phyloP scores from a whole-genome alignment of 2,329 filamentous ascomycete genomes.

The Rutstroemia sydowiana region DNA sequence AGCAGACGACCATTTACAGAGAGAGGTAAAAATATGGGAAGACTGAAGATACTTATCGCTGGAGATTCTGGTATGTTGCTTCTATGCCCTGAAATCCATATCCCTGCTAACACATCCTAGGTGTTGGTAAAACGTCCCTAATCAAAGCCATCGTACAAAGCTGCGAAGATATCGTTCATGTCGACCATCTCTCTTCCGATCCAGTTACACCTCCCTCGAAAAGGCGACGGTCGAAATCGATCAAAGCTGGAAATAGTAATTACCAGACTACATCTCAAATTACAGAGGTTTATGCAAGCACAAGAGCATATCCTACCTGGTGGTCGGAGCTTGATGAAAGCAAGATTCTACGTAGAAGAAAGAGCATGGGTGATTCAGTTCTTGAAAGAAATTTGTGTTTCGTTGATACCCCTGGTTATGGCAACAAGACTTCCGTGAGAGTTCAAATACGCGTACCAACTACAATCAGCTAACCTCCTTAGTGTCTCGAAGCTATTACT shows the following conservation, averaged over 20 bases:
- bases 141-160: conserved; percentile 80
- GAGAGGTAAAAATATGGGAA: conserved; percentile 74
- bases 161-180: conserved; percentile 89
- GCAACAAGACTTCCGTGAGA: conserved; percentile 45
- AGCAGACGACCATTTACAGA: conserved; percentile 82
- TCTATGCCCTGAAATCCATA: not conserved
- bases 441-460: conserved; percentile 12
- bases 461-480: conserved; percentile 24
- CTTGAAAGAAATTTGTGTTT: conserved; percentile 92
- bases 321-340: conserved; percentile 73
- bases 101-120: conserved; percentile 37
- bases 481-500: conserved; percentile 50
- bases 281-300: conserved; percentile 69
- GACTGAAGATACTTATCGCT: conserved; percentile 81
- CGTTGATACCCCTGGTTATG: conserved; percentile 71
- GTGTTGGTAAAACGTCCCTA: conserved; percentile 80
- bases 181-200: conserved; percentile 50
- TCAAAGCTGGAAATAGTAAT: conserved; percentile 19
- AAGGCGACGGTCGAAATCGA: conserved; percentile 23
- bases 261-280: conserved; percentile 36
- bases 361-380: conserved; percentile 67
- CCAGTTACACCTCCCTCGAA: conserved; percentile 24
- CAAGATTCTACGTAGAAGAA: conserved; percentile 51
- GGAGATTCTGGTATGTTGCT: conserved; percentile 61
- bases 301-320: conserved; percentile 81